Evolutionary conservation across 768 basidiomycete species (phyloP), one percentile per base, ranked within the genome.

Genomic region (Tricholoma terreum): DNA sequence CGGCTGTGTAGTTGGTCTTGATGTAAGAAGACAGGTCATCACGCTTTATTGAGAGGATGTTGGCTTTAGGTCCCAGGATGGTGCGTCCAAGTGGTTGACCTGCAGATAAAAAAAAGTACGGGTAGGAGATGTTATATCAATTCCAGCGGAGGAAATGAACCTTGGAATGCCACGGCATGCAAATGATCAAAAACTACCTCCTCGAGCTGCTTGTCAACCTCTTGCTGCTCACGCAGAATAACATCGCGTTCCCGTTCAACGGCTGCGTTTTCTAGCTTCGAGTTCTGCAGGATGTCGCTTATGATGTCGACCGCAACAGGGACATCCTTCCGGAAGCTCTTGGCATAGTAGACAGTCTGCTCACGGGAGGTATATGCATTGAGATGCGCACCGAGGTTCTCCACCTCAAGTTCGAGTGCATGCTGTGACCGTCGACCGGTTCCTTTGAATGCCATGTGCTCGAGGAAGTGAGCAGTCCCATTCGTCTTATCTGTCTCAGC

Each of bases 161-260:
- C 86, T 75, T 95, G 92, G 85, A 94, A 99, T 54, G 97, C 97
- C 61, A 98, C 87, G 45, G 96, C 80, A 73, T 99, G 97, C 58
- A 99, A 76, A 71, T 99, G 97, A 77, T 98, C 97, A 66, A 99
- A 98, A 8, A 98, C 93, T 67, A 98, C 95, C 73, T 98, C 97
- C 77, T 98, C 95, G 52, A 91, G 75, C 79, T 97, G 94, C 79
- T 98, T 98, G 77, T 97, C 94, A 30, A 98, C 97, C 78, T 98
- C 97, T 77, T 98, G 92, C 77, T 97, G 95, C 73, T 99, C 97
- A 61, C 97, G 82, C 55, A 98, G 74, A 63, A 98, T 98, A 40
- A 98, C 95, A 71, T 95, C 94, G 43, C 95, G 85, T 77, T 98
- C 97, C 62, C 95, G 80, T 76, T 98, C 97, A 63, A 99, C 86